phyloP scores from a whole-genome alignment of 2,329 filamentous ascomycete genomes.

The Waltergamsia citrina region DNA sequence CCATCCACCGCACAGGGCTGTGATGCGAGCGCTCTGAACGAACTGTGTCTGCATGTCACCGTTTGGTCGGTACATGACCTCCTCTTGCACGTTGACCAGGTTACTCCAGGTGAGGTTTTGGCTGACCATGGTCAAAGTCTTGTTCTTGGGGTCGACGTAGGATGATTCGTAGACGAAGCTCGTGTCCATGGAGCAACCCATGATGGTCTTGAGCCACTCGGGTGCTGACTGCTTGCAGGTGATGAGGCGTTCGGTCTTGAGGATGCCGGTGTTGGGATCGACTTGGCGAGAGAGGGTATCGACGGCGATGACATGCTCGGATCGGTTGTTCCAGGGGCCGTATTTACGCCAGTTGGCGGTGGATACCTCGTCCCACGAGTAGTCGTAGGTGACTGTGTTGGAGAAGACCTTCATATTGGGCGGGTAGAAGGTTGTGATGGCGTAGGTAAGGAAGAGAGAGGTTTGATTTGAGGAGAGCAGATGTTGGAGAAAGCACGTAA shows the following conservation, averaged over 20 bases:
- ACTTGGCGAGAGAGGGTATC: conserved; percentile 73
- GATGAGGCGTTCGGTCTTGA: conserved; percentile 53
- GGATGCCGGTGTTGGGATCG: conserved; percentile 47
- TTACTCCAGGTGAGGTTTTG: conserved; percentile 92
- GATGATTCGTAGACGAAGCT: conserved; percentile 92
- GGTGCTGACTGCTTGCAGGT: conserved; percentile 56
- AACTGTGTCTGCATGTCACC: conserved; percentile 61
- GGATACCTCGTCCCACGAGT: conserved; percentile 97
- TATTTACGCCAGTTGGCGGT: conserved; percentile 99
- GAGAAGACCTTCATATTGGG: conserved; percentile 87
- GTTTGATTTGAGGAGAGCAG: background rate
- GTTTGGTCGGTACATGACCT: conserved; percentile 71
- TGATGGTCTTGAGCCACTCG: conserved; percentile 70
- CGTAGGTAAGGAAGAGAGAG: background rate
- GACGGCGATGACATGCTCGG: conserved; percentile 91
- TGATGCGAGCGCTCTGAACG: conserved; percentile 83
- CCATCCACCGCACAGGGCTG: conserved; percentile 91
- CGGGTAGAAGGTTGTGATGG: background rate
- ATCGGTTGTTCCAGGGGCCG: conserved; percentile 97
- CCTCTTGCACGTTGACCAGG: conserved; percentile 85
- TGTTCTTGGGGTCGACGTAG: conserved; percentile 75
- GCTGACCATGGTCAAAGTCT: conserved; percentile 93
- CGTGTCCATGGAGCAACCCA: conserved; percentile 65
- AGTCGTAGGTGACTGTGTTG: conserved; percentile 82
- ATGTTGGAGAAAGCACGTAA: background rate